Evolutionary conservation across 2,329 filamentous ascomycete species (phyloP), one percentile per base, ranked within the genome.

Genomic region (Lizonia empirigonia): DNA sequence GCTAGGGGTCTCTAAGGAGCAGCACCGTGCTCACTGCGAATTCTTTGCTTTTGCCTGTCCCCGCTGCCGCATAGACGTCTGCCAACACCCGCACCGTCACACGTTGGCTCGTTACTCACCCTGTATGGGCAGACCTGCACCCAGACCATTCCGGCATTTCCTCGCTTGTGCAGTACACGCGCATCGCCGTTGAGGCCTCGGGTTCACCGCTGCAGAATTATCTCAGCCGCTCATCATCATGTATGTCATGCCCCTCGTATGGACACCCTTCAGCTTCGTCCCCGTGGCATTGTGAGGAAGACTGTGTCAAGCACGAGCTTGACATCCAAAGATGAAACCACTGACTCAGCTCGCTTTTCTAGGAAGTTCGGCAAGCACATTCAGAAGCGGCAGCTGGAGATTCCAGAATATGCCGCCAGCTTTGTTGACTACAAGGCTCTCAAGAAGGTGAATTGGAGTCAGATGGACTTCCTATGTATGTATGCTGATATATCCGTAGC

Each of bases 321-420:
- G 35, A 64, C 67, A 16, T 68, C 68, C 50, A 71, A 72, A 58
- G 68, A 71, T 45, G 68, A 72, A 42, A 65, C 64, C 26, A 72
- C 71, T 72, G 69, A 73, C 68, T 65, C 64, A 45, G 59, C 65
- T 32, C 69, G 67, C 50, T 73, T 72, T 52, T 67, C 63, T 57
- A 99, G 93, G 94, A 99, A 99, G 85, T 99, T 99, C 80, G 94
- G 94, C 76, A 99, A 99, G 82, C 91, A 97, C 74, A 96, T 99
- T 64, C 94, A 97, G 81, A 96, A 96, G 81, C 88, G 92, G 74
- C 94, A 99, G 83, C 90, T 99, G 69, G 94, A 99, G 75, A 92
- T 99, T 54, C 94, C 94, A 54, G 94, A 99, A 83, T 99, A 99
- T 87, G 93, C 94, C 56, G 91, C 93, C 60, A 97, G 92, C 77